Percentiles rank a stretch among this genome's conserved stretches.
phyloP scores from a whole-genome alignment of 306 rosid genomes.

The Quercus parvula region DNA sequence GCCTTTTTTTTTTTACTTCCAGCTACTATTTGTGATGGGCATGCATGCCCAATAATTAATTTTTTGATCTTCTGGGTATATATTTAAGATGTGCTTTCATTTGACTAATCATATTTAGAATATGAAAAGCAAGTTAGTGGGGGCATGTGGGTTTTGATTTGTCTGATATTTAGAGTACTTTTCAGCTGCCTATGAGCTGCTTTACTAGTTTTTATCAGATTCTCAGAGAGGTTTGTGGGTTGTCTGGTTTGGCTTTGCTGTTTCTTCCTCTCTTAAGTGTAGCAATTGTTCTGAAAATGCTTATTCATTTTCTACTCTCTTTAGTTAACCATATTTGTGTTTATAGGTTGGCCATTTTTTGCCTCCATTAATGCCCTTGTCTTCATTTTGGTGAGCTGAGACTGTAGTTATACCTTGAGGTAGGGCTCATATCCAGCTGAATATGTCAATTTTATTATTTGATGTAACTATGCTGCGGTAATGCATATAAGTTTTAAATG shows the following conservation, averaged over 20 bases:
- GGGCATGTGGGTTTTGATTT: background rate
- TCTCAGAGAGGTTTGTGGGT: constrained; percentile 9
- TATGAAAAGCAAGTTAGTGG: background rate
- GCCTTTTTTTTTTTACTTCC: constrained; percentile 18
- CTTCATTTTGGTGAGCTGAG: constrained; percentile 19
- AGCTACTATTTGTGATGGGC: constrained; percentile 9
- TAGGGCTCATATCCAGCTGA: constrained; percentile 2
- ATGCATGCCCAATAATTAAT: background rate
- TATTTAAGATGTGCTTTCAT: background rate
- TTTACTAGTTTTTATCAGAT: constrained; percentile 13
- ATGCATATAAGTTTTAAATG: background rate
- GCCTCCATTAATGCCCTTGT: constrained; percentile 12
- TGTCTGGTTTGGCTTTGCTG: constrained; percentile 18
- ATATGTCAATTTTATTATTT: constrained; percentile 8
- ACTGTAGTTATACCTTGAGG: background rate
- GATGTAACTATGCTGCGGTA: constrained; percentile 20
- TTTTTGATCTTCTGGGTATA: constrained; percentile 9
- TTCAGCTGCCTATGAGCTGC: background rate
- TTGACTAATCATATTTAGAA: background rate
- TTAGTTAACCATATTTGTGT: background rate
- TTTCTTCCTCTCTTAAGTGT: constrained; percentile 10
- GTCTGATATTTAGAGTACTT: background rate
- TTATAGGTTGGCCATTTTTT: background rate
- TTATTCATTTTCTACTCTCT: background rate
- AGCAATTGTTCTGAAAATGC: constrained; percentile 7